Base-by-base conservation (phyloP, 176 grass and related monocot species). In the Olyra latifolia region DNA sequence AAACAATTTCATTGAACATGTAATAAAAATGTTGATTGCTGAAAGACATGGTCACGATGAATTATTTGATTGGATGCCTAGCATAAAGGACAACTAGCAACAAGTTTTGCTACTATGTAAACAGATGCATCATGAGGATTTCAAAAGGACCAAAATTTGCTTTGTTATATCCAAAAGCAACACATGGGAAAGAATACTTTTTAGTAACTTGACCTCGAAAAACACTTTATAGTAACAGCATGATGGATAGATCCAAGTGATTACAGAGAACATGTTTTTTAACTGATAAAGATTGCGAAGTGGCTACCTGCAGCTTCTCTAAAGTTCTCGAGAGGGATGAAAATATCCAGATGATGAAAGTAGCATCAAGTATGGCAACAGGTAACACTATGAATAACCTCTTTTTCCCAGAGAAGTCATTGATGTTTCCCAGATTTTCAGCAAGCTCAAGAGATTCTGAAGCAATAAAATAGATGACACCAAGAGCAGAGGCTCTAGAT, bases 321-420 rank as follows among this genome's bases (percentile, higher is more conserved):
- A 99, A 81, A 82, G 92, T 99, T 91, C 90, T 84, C 7, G 96
- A 99, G n/a, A 99, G 87, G 44, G 96, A 95, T 82, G 96, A 99
- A 89, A 99, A 99, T 83, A 95, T 95, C 96, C 96, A 99, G 14
- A 95, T 89, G 68, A 99, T 99, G 86, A 99, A 99, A 65, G 92
- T 95, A 57, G 96, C 90, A 93, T 99, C 96, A 62, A 99, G 91
- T 67, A 95, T 56, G 7, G 92, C 96, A 84, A 99, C 96, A 72
- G 96, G 96, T 68, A 99, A 85, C 74, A 99, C 96, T 53, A 99
- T 82, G 66, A 99, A 95, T 75, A 99, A 80, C 79, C 96, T 99
- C 49, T 85, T 84, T 86, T 95, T 99, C 53, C 96, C 96, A 60
- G 96, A 89, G 74, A 95, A 95, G 85, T 99, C 96, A 74, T 99